Evolutionary conservation across 1,284 basidiomycete species (phyloP), one percentile per base, ranked within the genome.

Genomic region (Ustanciosporium gigantosporum): DNA sequence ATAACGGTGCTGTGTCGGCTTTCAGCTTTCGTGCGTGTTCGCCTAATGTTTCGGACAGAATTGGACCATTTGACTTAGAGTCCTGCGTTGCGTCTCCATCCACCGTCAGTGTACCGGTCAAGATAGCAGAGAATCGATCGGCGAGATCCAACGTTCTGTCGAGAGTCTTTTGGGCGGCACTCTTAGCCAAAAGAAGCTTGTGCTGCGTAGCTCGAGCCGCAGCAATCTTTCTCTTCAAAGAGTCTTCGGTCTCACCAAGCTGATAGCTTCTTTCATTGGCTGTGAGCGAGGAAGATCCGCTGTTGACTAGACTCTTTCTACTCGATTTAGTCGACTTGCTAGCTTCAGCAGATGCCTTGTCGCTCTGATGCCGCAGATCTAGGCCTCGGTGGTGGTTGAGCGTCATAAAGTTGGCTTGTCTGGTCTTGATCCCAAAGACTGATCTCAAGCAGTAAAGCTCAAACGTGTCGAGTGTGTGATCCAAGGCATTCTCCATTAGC

Each of bases 401-500:
- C n/a, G 72, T 74, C 45, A 77, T 70, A 29, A 41, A 46, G 25
- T 48, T 42, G 5, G 75, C 73, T 42, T 76, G 72, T 5, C 61
- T 46, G 3, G 70, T 35, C 9, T 65, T 66, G 36, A 77, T 58
- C 13, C 71, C 72, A 41, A 76, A 76, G 9, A 77, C 70, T 8
- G 57, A 58, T 11, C 66, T 44, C 32, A 74, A 50, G n/a, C 69
- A 74, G 46, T 67, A 77, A 21, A 77, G 67, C 48, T 77, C 75
- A 23, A 74, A 70, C 1, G 73, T 71, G 39, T 77, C 75, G 42
- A 76, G 61, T 3, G 68, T 71, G 42, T 76, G 72, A 37, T 77
- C 75, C 16, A 77, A 52, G 16, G 68, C 57, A 45, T 77, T 71
- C 46, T 77, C 75, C 43, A 77, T 50, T 16, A 77, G 49, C 25